Conservation (phyloP, 176 grass and related monocot species). For the Juncus effusus region DNA sequence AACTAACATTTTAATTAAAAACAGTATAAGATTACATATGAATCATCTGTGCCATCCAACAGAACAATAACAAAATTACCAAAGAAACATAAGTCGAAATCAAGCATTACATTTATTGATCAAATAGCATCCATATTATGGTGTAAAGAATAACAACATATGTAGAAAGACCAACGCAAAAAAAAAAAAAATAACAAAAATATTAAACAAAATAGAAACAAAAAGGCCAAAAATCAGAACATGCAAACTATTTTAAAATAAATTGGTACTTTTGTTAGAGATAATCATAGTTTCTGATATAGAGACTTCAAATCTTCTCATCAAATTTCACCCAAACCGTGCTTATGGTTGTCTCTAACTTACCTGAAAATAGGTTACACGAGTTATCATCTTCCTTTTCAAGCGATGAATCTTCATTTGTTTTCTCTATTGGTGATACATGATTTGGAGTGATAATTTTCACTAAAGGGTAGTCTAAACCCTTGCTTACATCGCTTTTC, state of each 20-base stretch:
- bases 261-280: conserved; percentile 14
- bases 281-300: background rate
- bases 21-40: too few species aligned
- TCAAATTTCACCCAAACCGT: conserved; percentile 87
- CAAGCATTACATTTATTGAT: conserved; percentile 5
- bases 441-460: conserved; percentile 52
- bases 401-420: conserved; percentile 18
- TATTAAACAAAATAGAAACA: conserved; percentile 1
- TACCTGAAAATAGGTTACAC: conserved; percentile 29
- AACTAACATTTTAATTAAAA: too few species aligned
- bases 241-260: conserved; percentile 10
- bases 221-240: conserved; percentile 6
- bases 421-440: conserved; percentile 32
- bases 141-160: conserved; percentile 24
- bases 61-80: background rate
- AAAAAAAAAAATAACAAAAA: conserved; percentile 5
- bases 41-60: too few species aligned
- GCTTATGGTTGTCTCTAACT: conserved; percentile 81
- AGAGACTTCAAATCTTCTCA: conserved; percentile 36
- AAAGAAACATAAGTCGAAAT: background rate
- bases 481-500: conserved; percentile 41
- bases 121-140: conserved; percentile 14
- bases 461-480: conserved; percentile 76
- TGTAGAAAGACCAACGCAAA: conserved; percentile 14
- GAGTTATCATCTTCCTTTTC: conserved; percentile 1